Evolutionary conservation across 805 yeast genomes (phyloP).

Genomic region (Starmerella bombicola): DNA sequence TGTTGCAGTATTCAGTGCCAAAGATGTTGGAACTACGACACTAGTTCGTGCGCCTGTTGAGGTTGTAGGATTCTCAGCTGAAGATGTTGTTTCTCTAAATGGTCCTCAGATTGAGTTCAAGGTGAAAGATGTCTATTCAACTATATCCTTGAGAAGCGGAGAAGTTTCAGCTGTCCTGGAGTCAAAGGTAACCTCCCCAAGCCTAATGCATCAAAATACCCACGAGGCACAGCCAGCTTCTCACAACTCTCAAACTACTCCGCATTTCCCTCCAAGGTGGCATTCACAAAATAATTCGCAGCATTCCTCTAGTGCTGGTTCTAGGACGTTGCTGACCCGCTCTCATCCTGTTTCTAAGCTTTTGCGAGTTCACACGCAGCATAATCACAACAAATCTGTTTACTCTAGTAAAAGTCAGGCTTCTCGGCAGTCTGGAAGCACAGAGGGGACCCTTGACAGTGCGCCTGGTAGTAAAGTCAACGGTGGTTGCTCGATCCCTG

Average conservation of each 20-base stretch:
- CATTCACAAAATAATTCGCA: not conserved
- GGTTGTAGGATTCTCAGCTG: not conserved
- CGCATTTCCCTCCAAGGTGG: not conserved
- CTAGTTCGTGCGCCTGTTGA: conserved; percentile 21
- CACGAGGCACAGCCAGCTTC: not conserved
- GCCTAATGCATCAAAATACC: too few relatives aligned
- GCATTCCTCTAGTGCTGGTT: conserved; percentile 9
- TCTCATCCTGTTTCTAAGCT: conserved; percentile 10
- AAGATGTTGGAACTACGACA: conserved; percentile 25
- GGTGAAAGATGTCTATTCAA: conserved; percentile 14
- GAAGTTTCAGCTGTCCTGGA: conserved; percentile 5
- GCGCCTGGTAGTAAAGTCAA: not conserved
- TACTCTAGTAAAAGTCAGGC: not conserved
- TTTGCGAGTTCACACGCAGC: conserved; percentile 2
- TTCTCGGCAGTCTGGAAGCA: not conserved
- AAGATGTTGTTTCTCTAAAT: conserved; percentile 1
- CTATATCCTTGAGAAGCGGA: conserved; percentile 13
- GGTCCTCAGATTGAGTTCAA: conserved; percentile 20
- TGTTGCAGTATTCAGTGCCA: conserved; percentile 31
- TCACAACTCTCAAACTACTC: not conserved
- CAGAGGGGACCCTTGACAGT: not conserved
- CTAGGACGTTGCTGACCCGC: conserved; percentile 8
- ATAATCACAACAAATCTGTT: conserved; percentile 1
- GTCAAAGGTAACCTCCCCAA: not conserved
- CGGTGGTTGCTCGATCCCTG: not conserved